These are phyloP conservation scores for Colletotrichum cereale DNA, from an alignment of 2,329 filamentous ascomycete species.

Conservation along the genomic window DNA sequence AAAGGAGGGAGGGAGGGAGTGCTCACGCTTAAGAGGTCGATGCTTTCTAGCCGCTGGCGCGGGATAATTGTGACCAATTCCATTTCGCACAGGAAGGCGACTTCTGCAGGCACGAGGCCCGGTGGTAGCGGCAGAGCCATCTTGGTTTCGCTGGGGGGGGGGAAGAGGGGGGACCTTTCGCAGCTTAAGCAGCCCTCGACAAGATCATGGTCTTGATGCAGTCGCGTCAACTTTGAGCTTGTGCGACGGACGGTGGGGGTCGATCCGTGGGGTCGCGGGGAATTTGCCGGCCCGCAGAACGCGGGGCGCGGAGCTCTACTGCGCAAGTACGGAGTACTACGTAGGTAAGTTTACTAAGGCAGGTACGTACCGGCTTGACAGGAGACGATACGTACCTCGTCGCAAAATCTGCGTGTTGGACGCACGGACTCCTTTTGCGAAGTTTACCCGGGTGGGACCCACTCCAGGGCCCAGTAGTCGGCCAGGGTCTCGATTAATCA, in stretches of 20 bases:
- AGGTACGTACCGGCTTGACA: conserved; percentile 7
- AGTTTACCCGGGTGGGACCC: no score
- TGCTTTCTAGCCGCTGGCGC: conserved; percentile 87
- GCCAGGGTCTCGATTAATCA: no score
- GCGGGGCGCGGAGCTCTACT: not conserved
- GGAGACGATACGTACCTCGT: no score
- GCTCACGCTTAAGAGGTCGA: conserved; percentile 87
- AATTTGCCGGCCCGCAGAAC: conserved; percentile 23
- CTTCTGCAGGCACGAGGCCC: conserved; percentile 84
- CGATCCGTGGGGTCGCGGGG: conserved; percentile 16
- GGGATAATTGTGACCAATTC: conserved; percentile 94
- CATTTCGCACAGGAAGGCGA: conserved; percentile 97
- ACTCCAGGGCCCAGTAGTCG: no score
- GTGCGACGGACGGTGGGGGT: not conserved
- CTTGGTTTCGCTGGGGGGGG: conserved; percentile 16
- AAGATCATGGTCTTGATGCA: not conserved
- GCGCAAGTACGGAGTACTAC: no score
- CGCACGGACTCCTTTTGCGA: no score
- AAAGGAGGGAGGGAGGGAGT: conserved; percentile 8
- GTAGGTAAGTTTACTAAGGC: no score
- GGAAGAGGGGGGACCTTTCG: not conserved
- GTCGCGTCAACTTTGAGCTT: conserved; percentile 16
- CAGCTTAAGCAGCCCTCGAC: not conserved
- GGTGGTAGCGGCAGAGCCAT: conserved; percentile 66
- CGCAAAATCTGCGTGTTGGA: no score